Base-by-base conservation (phyloP, 371 early-diverging fungal genomes). In the Mucor saturninus region DNA sequence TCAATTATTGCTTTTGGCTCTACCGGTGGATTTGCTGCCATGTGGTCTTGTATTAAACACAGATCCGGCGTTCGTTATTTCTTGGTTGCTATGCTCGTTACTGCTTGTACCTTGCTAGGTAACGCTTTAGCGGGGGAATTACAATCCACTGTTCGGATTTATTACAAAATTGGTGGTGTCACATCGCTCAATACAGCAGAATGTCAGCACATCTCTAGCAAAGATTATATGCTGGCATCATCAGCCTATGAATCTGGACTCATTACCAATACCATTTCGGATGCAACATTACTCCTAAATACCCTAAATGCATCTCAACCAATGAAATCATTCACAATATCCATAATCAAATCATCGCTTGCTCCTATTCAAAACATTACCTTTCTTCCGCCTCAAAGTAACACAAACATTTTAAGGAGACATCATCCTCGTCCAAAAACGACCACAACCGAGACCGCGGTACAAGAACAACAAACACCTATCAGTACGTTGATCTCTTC, bases 11-110 rank as follows among this genome's bases (percentile, higher is more conserved):
- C 39, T 2, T 66, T 48, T 29, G 56, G 57, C 21, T 48, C 56
- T 4, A 52, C 61, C 14, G 66, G 66, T 50, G 66, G 66, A 11
- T 50, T 50, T 31, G 57, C 51, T 21, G 61, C 66, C 11, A 66
- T 66, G 30, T 56, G 52, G 55, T 60, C 61, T 29, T 49, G 61
- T 52, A 40, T 66, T 3, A 56, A 56, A 2, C 38, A 56, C 46
- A 38, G 53, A 61, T 54, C 66, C n/a, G 66, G 66, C 9, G 11
- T 61, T 9, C 46, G 66, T 14, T 66, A 66, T 9, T 56, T 66
- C n/a, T 45, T 56, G 4, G 26, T 61, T 3, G 66, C 66, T 35
- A 56, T 50, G 31, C 11, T 66, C n/a, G 51, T 61, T 1, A 61
- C 66, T 15, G 52, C 49, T 11, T 49, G 56, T 11, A 52, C 40